Base-by-base conservation (phyloP, 73 alveolate genomes). In the Tetrahymena borealis region DNA sequence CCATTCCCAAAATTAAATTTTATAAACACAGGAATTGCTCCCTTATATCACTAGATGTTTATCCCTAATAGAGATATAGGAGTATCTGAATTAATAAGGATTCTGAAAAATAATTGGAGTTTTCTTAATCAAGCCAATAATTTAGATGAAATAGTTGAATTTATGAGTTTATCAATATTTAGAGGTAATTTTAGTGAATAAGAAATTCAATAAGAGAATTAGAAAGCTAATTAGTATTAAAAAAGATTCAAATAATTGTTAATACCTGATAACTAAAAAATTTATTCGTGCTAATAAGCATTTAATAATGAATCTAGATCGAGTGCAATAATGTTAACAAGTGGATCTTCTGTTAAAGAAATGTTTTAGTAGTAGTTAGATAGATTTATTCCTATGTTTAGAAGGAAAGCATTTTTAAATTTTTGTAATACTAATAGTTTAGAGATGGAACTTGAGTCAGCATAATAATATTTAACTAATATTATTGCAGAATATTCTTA, bases 1-100 rank as follows among this genome's bases (percentile, higher is more conserved):
- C 98, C 98, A 6, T 95, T 91, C 93, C 96, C 96, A 5, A 90
- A 96, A 20, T 38, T 94, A 39, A 95, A 96, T 37, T 96, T 91
- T 78, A 36, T 96, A 35, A 92, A 95, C 1, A 39, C 91, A 24
- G 39, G 94, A 4, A 35, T 79, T 40, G 96, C 97, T 15, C 98
- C 98, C 15, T 90, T 95, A 31, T 20, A 37, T 16, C 91, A 91
- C 28, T 93, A 94, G 20, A 91, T 10, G 24, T 33, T 28, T 3
- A 38, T 11, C 4, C 31, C 32, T 20, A 7, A 91, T 11, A n/a
- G 24, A 7, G 41, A 91, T 28, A 37, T 35, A 33, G 38, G 41
- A 13, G n/a, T 38, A 91, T 91, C 11, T 11, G 94, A 91, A 91
- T 7, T 91, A 4, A 39, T 6, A 1, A 6, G 28, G 28, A 28